Conservation (phyloP, 225 moss, liverwort and hornwort genomes). For the Rhytidiadelphus loreus region DNA sequence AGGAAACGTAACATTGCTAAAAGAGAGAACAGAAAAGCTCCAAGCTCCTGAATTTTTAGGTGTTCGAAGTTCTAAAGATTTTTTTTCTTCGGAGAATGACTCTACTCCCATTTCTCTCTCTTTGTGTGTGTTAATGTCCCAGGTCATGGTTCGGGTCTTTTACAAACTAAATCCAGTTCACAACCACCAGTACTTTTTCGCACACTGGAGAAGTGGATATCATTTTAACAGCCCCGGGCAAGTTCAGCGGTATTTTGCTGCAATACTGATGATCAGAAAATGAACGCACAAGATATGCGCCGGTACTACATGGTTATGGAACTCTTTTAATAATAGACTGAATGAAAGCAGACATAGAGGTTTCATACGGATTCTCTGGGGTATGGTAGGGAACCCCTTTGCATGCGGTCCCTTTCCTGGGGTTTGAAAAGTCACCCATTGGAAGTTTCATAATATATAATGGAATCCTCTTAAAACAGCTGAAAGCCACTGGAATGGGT, state of each 20-base stretch:
- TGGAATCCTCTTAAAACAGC: background rate
- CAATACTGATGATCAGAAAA: background rate
- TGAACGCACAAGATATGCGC: background rate
- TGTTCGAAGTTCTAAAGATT: background rate
- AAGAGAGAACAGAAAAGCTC: background rate
- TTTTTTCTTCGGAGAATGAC: background rate
- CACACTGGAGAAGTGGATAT: background rate
- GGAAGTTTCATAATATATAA: background rate
- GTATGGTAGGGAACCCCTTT: background rate
- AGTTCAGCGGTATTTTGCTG: background rate
- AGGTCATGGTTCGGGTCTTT: background rate
- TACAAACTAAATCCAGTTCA: background rate
- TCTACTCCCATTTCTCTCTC: background rate
- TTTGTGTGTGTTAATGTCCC: background rate
- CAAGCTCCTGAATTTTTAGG: background rate
- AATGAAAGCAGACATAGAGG: background rate
- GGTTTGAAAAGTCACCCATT: background rate
- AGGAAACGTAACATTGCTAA: background rate
- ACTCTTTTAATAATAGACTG: background rate
- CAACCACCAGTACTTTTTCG: background rate
- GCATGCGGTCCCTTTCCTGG: background rate
- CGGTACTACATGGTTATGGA: background rate
- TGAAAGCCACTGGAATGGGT: background rate
- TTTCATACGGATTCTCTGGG: background rate
- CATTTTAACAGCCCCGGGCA: background rate